phyloP scores from a whole-genome alignment of 352 stramenopile genomes.

The Globisporangium barbulae region DNA sequence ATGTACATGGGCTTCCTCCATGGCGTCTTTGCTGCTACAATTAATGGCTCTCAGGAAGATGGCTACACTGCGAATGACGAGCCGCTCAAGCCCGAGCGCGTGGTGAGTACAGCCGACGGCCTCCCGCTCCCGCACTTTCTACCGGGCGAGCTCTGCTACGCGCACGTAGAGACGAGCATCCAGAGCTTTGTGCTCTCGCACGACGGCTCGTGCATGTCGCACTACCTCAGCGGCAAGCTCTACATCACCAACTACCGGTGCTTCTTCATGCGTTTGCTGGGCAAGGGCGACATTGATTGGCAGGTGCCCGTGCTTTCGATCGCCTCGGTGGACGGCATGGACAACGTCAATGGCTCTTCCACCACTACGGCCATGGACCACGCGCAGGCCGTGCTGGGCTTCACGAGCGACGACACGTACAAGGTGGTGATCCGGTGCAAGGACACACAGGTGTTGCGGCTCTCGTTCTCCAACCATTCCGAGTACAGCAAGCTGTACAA shows the following conservation, averaged over 20 bases:
- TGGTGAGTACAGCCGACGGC: neutral
- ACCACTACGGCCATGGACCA: slow-evolving; percentile 40
- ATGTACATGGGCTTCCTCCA: slow-evolving; percentile 73
- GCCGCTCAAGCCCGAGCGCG: neutral
- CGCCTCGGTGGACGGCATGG: slow-evolving; percentile 54
- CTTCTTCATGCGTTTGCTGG: slow-evolving; percentile 61
- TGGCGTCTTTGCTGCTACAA: slow-evolving; percentile 16
- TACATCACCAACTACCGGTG: slow-evolving; percentile 86
- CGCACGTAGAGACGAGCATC: slow-evolving; percentile 71
- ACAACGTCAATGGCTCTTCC: slow-evolving; percentile 21
- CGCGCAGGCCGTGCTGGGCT: slow-evolving; percentile 58
- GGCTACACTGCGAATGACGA: slow-evolving; percentile 12
- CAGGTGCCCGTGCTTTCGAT: slow-evolving; percentile 80
- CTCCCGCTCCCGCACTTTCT: slow-evolving; percentile 38
- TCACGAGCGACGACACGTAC: slow-evolving; percentile 46
- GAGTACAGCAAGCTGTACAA: slow-evolving; percentile 81
- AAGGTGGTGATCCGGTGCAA: slow-evolving; percentile 80
- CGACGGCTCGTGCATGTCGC: slow-evolving; percentile 61
- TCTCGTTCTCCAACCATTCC: slow-evolving; percentile 66
- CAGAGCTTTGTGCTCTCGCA: slow-evolving; percentile 55
- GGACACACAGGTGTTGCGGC: slow-evolving; percentile 58
- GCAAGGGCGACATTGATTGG: slow-evolving; percentile 56
- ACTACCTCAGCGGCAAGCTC: slow-evolving; percentile 74
- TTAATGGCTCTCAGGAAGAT: slow-evolving; percentile 9
- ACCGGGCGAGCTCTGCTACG: slow-evolving; percentile 75